Evolutionary conservation across 768 basidiomycete species (phyloP).

Genomic region (Suillus subluteus): DNA sequence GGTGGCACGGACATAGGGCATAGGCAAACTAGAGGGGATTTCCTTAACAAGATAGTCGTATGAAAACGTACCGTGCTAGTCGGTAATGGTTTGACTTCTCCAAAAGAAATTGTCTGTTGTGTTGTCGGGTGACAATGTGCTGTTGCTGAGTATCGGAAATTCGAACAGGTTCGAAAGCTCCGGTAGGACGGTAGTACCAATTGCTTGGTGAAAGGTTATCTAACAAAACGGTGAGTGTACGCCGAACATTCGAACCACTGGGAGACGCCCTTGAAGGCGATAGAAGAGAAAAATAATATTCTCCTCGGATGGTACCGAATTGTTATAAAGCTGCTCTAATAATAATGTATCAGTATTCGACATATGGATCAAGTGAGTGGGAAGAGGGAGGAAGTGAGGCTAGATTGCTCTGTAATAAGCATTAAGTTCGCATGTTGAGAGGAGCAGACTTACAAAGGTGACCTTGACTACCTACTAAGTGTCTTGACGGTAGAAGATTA

Average conservation of each 20-base stretch:
- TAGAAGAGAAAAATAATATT: constrained; percentile 2
- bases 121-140: neutral
- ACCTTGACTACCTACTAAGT: constrained; percentile 4
- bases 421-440: constrained; percentile 5
- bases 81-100: neutral
- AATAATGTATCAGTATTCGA: neutral
- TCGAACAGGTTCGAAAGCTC: too few relatives aligned
- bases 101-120: neutral
- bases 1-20: neutral
- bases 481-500: constrained; percentile 1
- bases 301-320: constrained; percentile 1
- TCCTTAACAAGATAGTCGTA: neutral
- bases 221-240: neutral
- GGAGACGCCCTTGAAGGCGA: neutral
- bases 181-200: neutral
- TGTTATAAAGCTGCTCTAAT: neutral
- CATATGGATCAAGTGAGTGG: neutral
- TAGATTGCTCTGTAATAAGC: neutral
- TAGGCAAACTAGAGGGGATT: neutral
- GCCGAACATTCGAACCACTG: neutral
- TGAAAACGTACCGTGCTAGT: neutral
- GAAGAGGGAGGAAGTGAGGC: constrained; percentile 2
- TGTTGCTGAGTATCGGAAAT: neutral
- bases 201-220: neutral
- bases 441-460: neutral